Evolutionary conservation across 768 basidiomycete genomes (phyloP).

Genomic region (Fomitopsis serialis): DNA sequence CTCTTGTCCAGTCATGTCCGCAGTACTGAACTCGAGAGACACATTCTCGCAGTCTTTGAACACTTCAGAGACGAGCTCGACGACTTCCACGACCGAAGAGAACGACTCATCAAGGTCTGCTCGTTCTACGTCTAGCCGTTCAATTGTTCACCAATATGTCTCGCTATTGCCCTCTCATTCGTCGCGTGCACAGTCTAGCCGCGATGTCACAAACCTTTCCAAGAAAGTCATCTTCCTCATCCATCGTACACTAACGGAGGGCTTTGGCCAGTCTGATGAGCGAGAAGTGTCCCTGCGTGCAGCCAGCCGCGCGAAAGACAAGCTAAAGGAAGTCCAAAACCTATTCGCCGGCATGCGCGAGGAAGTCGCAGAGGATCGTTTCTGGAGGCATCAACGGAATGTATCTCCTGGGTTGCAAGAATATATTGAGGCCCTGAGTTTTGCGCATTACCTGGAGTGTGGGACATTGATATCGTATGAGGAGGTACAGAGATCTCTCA

Average conservation of each 20-base stretch:
- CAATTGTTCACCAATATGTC: neutral
- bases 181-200: slow-evolving; percentile 48
- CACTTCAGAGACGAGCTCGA: slow-evolving; percentile 71
- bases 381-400: slow-evolving; percentile 74
- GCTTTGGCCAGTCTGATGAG: slow-evolving; percentile 22
- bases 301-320: slow-evolving; percentile 46
- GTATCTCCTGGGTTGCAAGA: slow-evolving; percentile 86
- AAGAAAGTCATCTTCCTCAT: slow-evolving; percentile 94
- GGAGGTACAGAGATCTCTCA: slow-evolving; percentile 62
- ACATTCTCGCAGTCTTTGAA: slow-evolving; percentile 41
- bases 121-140: neutral
- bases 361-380: slow-evolving; percentile 62
- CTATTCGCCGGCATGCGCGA: slow-evolving; percentile 57
- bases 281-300: slow-evolving; percentile 38
- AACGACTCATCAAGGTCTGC: slow-evolving; percentile 83
- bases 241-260: slow-evolving; percentile 62
- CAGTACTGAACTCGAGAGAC: slow-evolving; percentile 9
- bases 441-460: slow-evolving; percentile 78
- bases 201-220: slow-evolving; percentile 86
- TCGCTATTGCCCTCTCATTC: neutral
- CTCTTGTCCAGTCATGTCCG: neutral
- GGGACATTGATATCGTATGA: slow-evolving; percentile 60
- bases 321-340: slow-evolving; percentile 59
- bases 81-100: slow-evolving; percentile 80
- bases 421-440: slow-evolving; percentile 91